Conservation (phyloP, 805 yeast species). For the Cyberlindnera lachancei region DNA sequence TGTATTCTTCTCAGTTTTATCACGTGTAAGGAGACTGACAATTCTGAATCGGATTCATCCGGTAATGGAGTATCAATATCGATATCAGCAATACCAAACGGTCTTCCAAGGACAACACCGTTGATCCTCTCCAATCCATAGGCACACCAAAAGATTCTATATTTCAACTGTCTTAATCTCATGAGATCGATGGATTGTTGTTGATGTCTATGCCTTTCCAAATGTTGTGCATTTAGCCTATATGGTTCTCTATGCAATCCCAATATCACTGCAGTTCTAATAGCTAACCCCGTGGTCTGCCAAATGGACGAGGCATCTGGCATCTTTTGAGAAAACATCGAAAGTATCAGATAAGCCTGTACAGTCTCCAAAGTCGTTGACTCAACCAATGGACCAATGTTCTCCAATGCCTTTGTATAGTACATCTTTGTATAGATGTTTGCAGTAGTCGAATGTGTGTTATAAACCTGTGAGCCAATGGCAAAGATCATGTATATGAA, state of each 20-base stretch:
- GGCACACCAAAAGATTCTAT: conserved; percentile 29
- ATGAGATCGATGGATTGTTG: too few species aligned
- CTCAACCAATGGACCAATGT: conserved; percentile 18
- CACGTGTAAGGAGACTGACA: conserved; percentile 24
- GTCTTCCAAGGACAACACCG: conserved; percentile 29
- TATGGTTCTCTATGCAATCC: conserved; percentile 27
- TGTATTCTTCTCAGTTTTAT: conserved; percentile 27
- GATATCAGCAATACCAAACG: conserved; percentile 29
- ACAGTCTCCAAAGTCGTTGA: conserved; percentile 22
- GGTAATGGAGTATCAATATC: conserved; percentile 28
- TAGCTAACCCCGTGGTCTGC: conserved; percentile 27
- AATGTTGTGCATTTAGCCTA: conserved; percentile 2
- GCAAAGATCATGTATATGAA: conserved; percentile 28
- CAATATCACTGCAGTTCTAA: conserved; percentile 24
- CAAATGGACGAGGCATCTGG: conserved; percentile 28
- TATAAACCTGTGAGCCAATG: conserved; percentile 22
- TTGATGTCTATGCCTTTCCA: not conserved
- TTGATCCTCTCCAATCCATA: conserved; percentile 29
- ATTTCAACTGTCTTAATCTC: conserved; percentile 16
- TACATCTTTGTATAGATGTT: conserved; percentile 20
- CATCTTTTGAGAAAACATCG: conserved; percentile 28
- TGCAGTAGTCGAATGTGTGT: conserved; percentile 1
- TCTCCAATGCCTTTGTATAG: conserved; percentile 26
- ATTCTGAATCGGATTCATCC: not conserved
- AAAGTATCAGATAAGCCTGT: conserved; percentile 26